These are phyloP conservation scores for Amanita thiersii DNA, from an alignment of 768 basidiomycete species.

Conservation along the genomic window DNA sequence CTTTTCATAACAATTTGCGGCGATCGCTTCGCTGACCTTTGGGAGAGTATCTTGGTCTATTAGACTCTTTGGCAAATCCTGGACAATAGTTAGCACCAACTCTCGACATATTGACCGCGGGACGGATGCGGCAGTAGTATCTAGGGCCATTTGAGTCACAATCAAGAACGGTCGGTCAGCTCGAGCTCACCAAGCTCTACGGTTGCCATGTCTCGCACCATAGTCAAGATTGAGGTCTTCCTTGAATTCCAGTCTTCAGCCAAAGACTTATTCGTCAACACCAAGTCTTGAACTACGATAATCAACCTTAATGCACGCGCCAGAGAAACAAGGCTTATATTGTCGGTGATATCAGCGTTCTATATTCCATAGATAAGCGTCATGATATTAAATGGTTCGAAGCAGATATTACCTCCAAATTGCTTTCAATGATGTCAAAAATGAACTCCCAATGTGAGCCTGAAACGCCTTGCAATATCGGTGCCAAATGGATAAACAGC, in stretches of 20 bases:
- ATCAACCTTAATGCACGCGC: conserved; percentile 65
- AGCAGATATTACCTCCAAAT: conserved; percentile 64
- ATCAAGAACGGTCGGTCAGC: conserved; percentile 3
- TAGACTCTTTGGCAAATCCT: conserved; percentile 54
- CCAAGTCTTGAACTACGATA: conserved; percentile 59
- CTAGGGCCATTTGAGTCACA: conserved; percentile 14
- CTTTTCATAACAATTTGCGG: conserved; percentile 2
- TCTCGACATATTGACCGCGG: conserved; percentile 65
- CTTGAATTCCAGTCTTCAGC: conserved; percentile 61
- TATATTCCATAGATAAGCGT: conserved; percentile 15
- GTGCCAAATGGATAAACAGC: conserved; percentile 69
- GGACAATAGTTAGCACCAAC: conserved; percentile 59
- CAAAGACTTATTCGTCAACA: conserved; percentile 64
- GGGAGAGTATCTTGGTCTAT: conserved; percentile 57
- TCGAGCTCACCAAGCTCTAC: conserved; percentile 40
- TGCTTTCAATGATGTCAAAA: conserved; percentile 82
- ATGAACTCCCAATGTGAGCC: conserved; percentile 92
- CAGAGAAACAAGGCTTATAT: conserved; percentile 50
- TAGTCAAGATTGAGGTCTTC: conserved; percentile 38
- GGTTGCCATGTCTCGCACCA: conserved; percentile 55
- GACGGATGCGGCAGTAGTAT: conserved; percentile 27
- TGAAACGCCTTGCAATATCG: conserved; percentile 78
- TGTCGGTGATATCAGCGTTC: conserved; percentile 55
- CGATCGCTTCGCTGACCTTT: conserved; percentile 32
- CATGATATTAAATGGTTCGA: neutral